Evolutionary conservation across 345 rosid genomes (phyloP), one percentile per base, ranked within the genome.

Genomic region (Nasturtium officinale): DNA sequence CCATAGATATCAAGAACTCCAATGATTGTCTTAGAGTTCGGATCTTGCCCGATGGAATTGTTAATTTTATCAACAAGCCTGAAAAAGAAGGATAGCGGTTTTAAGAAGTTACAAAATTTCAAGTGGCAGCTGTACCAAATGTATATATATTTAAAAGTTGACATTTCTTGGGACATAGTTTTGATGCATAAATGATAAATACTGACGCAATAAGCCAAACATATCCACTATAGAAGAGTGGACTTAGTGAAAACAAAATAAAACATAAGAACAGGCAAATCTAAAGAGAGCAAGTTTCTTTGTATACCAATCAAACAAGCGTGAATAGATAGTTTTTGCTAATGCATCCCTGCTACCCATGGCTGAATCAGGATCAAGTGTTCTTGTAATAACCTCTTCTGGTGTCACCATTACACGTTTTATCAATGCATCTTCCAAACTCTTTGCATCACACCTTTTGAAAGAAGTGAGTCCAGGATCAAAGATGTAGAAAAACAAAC

Each of bases 381-480:
- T 85, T 87, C 96, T 90, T 68, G 96, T 95, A 71, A 95, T 95
- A 79, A 95, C 76, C 88, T 95, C 99, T 80, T 95, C 99, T 61
- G 99, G 99, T 61, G 99, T 95, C 82, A 95, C 98, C 98, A 95
- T 95, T 28, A 91, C 99, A 84, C 99, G 99, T 84, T 91, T 84
- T 75, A 95, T 90, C 80, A 95, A 61, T 45, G 99, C 98, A 84
- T 86, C 89, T 85, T 95, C 99, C 84, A 95, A 80, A 82, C 86
- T 89, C 84, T 83, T 86, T 72, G 87, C 87, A 85, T 95, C 82
- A 60, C 99, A 95, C 80, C 99, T 95, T 64, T 70, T 29, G 51
- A 47, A 71, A 59, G 61, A 71, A 33, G 75, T 45, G 65, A 67
- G 42, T 66, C 47, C 56, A 69, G 61, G 62, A 76, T 77, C 69